Base-by-base conservation (phyloP, 2,329 filamentous ascomycete genomes). In the Fusarium coffeatum region DNA sequence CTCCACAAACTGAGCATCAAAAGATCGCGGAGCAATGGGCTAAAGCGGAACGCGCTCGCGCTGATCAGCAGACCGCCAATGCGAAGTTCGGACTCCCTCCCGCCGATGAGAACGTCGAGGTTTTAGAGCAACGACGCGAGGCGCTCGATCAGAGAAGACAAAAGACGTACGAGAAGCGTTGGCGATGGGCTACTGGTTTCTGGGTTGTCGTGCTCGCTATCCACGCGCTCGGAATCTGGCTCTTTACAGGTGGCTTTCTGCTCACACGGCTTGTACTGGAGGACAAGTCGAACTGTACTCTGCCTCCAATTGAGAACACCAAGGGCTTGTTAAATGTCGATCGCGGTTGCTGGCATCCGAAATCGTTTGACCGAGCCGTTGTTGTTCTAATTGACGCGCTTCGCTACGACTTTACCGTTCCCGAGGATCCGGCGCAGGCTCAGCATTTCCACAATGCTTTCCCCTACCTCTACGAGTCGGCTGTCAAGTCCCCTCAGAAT, bases 321-420 rank as follows among this genome's bases (percentile, higher is more conserved):
- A 69, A 74, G 55, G 78, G 84, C 56, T 74, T 80, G 16, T 73
- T 81, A 43, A 85, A 82, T 18, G 79, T 83, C 4, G 82, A 88
- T 23, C 84, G 86, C 60, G 96, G 96, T 70, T 99, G 96, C 85
- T 99, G 96, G 96, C 94, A 98, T 78, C 93, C 94, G 34, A 97
- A 93, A 82, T 93, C 90, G 3, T 99, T 98, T 78, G 89, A 97
- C 68, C 96, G 94, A 78, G 94, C 95, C 13, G 90, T 99, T 48
- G 87, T 99, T 25, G 88, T 99, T 59, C 83, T 99, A 53, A 92
- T 99, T 61, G 96, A 99, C 80, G 96, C 96, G 55, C 86, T 99
- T 62, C 91, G 96, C 64, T 99, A 99, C 81, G 96, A 99, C 80
- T 99, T 99, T 75, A 97, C 95, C 0, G 89, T 98, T 13, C 96